Evolutionary conservation across 2,329 filamentous ascomycete genomes (phyloP).

Genomic region (Gaeumannomyces sp.): DNA sequence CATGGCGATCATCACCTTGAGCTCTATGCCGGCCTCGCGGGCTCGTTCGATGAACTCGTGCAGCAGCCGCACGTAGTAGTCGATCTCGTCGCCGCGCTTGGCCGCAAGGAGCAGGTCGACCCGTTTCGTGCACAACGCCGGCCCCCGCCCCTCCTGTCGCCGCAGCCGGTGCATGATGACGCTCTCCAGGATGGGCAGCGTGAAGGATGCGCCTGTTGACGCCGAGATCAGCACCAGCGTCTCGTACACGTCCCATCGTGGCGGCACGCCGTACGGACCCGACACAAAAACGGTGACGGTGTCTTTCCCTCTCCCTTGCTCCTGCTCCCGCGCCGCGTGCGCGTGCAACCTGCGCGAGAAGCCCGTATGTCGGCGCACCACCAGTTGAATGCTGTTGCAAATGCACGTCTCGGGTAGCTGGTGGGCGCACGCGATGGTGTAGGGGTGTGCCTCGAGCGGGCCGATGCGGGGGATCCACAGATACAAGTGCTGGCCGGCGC

Average conservation of each 20-base stretch:
- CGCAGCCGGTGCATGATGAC: slow-evolving; percentile 21
- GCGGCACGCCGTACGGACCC: slow-evolving; percentile 51
- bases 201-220: slow-evolving; percentile 58
- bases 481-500: slow-evolving; percentile 55
- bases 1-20: slow-evolving; percentile 45
- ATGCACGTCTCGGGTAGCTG: slow-evolving; percentile 43
- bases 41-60: slow-evolving; percentile 38
- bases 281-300: slow-evolving; percentile 42
- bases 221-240: slow-evolving; percentile 54
- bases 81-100: slow-evolving; percentile 44
- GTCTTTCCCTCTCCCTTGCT: slow-evolving; percentile 19
- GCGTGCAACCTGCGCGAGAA: slow-evolving; percentile 50
- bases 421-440: slow-evolving; percentile 54
- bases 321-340: slow-evolving; percentile 33
- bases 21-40: slow-evolving; percentile 37
- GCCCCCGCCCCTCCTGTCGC: background rate
- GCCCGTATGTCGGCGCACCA: slow-evolving; percentile 48
- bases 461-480: slow-evolving; percentile 53
- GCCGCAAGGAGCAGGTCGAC: slow-evolving; percentile 49
- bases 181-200: slow-evolving; percentile 52
- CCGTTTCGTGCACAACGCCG: slow-evolving; percentile 41
- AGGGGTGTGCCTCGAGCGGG: slow-evolving; percentile 51
- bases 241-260: slow-evolving; percentile 52
- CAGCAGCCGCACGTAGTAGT: slow-evolving; percentile 47
- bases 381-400: slow-evolving; percentile 54